Base-by-base conservation (phyloP, 768 basidiomycete species). In the Fomitopsis pulvina region DNA sequence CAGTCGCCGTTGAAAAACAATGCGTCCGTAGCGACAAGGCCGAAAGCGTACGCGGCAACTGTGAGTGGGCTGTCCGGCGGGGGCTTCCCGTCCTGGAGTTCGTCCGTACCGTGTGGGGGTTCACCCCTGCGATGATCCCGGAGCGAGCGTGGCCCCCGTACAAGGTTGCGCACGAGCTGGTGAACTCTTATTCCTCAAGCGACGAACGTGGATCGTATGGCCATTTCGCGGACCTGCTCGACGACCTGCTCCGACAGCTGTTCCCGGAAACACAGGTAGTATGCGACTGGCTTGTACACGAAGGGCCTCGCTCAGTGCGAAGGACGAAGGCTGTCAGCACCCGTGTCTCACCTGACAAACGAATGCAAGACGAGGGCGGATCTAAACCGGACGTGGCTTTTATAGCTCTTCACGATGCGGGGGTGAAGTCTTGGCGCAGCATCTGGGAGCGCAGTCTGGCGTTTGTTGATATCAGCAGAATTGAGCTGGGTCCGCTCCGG, bases 1-100 rank as follows among this genome's bases (percentile, higher is more conserved):
- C 34, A 5, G 34, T 37, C 14, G 34, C 34, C 7, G 14, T 37
- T 4, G 34, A 37, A 18, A 37, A 37, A 14, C 5, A 37, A 12
- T 18, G 14, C 7, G 18, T 37, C 4, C 34, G 14, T 16, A 7
- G 4, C 34, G 34, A 37, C 34, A 37, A 37, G 14, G 14, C 14
- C 5, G 18, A 5, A 5, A 16, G 14, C 14, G 7, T 37, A 18
- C 34, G 14, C 14, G 4, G 14, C 14, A 37, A 37, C 18, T 37
- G 7, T 18, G 18, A 37, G 34, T 18, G 5, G 7, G 34, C 20
- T 8, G 25, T 45, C 25, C 4, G 29, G 6, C 37, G 47, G 6
- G 47, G 25, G 3, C 16, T 39, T 21, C 47, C 47, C 18, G 47
- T 48, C 26, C 18, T 26, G 10, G 47, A 48, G 18, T 48, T 48